Conservation (phyloP, 1,139 yeast genomes). For the Pneumocystis oryctolagi region DNA sequence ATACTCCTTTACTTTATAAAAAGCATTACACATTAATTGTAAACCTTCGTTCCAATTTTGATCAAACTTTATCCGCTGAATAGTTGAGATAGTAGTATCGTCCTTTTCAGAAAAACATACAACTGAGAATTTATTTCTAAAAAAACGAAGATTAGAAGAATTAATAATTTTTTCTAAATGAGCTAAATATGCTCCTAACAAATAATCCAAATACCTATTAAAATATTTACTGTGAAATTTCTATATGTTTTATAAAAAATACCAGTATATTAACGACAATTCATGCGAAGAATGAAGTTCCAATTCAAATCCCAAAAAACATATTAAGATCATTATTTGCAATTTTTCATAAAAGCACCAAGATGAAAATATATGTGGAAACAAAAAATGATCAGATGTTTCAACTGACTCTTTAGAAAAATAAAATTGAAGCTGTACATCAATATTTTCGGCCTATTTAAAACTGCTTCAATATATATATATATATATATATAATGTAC, state of each 20-base stretch:
- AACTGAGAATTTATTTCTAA: neutral
- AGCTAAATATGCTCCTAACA: slow-evolving; percentile 1
- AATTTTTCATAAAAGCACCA: slow-evolving; percentile 56
- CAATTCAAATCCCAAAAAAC: slow-evolving; percentile 59
- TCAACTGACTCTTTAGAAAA: slow-evolving; percentile 1
- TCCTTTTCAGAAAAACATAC: neutral
- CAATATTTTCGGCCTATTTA: slow-evolving; percentile 5
- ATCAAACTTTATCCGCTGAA: neutral
- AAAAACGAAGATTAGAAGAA: slow-evolving; percentile 3
- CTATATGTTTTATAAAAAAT: slow-evolving; percentile 17
- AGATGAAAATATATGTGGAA: slow-evolving; percentile 37
- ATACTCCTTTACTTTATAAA: neutral
- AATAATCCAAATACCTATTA: slow-evolving; percentile 3
- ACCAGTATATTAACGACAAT: slow-evolving; percentile 53
- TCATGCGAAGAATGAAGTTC: slow-evolving; percentile 66
- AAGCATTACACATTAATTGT: neutral
- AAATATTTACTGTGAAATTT: neutral
- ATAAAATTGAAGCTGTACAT: slow-evolving; percentile 3
- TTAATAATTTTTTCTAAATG: neutral
- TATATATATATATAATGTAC: neutral
- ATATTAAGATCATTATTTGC: slow-evolving; percentile 54
- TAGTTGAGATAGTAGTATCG: neutral
- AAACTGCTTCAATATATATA: neutral
- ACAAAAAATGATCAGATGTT: slow-evolving; percentile 10
- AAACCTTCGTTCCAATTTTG: neutral